Evolutionary conservation across 495 filamentous ascomycete genomes (phyloP).

Genomic region (Annulohypoxylon nitens): DNA sequence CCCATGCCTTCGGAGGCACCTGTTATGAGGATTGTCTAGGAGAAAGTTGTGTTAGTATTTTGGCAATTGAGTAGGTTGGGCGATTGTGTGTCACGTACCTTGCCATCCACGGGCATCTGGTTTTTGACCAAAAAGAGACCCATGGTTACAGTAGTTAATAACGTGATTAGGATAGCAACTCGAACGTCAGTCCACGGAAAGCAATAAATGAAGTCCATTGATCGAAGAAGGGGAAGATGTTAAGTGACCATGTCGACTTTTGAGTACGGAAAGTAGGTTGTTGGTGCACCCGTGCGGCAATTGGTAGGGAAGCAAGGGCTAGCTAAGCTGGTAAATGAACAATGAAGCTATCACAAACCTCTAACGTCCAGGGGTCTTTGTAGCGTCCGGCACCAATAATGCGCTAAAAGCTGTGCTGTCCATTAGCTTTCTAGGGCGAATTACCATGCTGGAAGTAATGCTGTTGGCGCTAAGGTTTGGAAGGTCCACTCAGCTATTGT

Average conservation of each 20-base stretch:
- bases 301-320: slow-evolving; percentile 1
- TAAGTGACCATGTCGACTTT: not conserved
- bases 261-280: not conserved
- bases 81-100: slow-evolving; percentile 65
- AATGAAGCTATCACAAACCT: slow-evolving; percentile 15
- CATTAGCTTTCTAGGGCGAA: not conserved
- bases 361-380: not conserved
- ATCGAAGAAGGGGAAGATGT: slow-evolving; percentile 10
- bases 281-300: not conserved
- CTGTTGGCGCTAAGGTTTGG: not conserved
- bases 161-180: slow-evolving; percentile 61
- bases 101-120: slow-evolving; percentile 83
- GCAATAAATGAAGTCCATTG: slow-evolving; percentile 36
- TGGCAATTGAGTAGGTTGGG: not conserved
- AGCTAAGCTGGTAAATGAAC: not conserved
- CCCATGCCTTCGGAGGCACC: slow-evolving; percentile 97
- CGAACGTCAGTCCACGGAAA: slow-evolving; percentile 44
- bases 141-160: slow-evolving; percentile 70
- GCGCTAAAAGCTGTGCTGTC: not conserved
- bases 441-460: not conserved
- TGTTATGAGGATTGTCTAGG: slow-evolving; percentile 85
- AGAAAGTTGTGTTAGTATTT: slow-evolving; percentile 8
- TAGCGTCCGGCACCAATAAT: not conserved
- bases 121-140: slow-evolving; percentile 75
- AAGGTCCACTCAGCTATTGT: not conserved